phyloP scores from a whole-genome alignment of 768 basidiomycete species.

The Suillus subalutaceus region DNA sequence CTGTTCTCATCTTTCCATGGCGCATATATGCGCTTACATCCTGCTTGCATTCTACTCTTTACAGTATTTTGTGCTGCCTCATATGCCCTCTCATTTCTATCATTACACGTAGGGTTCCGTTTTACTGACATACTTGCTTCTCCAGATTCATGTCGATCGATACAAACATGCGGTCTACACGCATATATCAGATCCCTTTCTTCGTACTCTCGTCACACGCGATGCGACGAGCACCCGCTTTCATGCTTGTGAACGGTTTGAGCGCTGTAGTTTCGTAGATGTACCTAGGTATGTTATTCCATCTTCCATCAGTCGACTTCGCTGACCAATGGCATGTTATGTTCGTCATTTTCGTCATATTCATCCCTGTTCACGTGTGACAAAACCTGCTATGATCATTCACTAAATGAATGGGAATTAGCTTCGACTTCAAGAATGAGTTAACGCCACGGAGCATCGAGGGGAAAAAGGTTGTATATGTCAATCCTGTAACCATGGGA shows the following conservation, averaged over 20 bases:
- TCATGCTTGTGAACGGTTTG: constrained; percentile 90
- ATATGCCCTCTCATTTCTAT: neutral
- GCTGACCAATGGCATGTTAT: neutral
- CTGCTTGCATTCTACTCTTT: neutral
- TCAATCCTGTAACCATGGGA: constrained; percentile 83
- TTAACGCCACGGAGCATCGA: constrained; percentile 39
- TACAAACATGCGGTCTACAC: constrained; percentile 80
- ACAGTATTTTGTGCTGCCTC: neutral
- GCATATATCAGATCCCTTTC: constrained; percentile 58
- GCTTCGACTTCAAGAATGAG: constrained; percentile 11
- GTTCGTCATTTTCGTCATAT: neutral
- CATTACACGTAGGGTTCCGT: neutral
- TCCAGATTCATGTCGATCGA: constrained; percentile 85
- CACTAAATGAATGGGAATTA: neutral
- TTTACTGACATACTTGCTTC: constrained; percentile 1
- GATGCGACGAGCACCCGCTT: constrained; percentile 74
- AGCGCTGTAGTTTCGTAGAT: constrained; percentile 67
- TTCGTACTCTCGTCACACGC: constrained; percentile 59
- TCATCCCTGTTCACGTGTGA: constrained; percentile 12
- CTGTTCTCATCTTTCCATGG: neutral
- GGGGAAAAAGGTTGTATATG: constrained; percentile 70
- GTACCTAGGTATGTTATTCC: constrained; percentile 33
- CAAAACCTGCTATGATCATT: constrained; percentile 10
- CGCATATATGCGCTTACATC: neutral
- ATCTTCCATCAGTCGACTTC: neutral